Percentiles rank a stretch among this genome's conserved stretches.
Conservation (phyloP, 257 asterid genomes). For the Ehretia macrophylla region DNA sequence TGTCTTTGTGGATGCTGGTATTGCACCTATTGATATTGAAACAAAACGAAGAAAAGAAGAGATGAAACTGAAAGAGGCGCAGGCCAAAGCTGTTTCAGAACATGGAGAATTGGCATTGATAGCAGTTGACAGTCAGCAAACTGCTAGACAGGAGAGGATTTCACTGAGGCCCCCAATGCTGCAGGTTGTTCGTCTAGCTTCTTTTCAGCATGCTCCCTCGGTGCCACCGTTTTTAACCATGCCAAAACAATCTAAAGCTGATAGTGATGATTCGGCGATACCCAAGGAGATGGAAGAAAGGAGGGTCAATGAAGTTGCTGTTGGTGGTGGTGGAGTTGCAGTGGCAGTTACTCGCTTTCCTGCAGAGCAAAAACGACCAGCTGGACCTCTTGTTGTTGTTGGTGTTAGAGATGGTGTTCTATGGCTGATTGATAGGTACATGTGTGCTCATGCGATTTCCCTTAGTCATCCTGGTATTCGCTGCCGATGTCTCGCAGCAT, state of each 20-base stretch:
- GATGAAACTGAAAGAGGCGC: conserved; percentile 61
- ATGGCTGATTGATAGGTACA: conserved; percentile 90
- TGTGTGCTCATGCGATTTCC: conserved; percentile 96
- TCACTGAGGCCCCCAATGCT: conserved; percentile 87
- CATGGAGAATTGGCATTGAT: conserved; percentile 93
- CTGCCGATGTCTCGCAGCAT: conserved; percentile 97
- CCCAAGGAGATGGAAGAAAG: conserved; percentile 70
- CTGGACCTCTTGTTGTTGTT: conserved; percentile 86
- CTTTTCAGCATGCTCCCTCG: conserved; percentile 93
- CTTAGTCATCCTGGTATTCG: conserved; percentile 97
- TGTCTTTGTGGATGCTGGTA: conserved; percentile 95
- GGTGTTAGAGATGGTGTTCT: conserved; percentile 98
- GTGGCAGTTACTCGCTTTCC: conserved; percentile 98
- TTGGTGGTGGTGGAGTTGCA: conserved; percentile 96
- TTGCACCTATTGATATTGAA: conserved; percentile 78
- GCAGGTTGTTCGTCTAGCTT: conserved; percentile 91
- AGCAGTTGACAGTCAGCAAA: conserved; percentile 68
- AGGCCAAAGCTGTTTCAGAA: conserved; percentile 72
- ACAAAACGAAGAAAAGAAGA: conserved; percentile 78
- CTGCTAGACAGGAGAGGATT: conserved; percentile 65
- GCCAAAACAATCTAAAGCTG: conserved; percentile 78
- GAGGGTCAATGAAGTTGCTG: conserved; percentile 78
- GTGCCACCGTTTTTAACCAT: conserved; percentile 86
- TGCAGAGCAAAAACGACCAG: conserved; percentile 90
- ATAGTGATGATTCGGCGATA: conserved; percentile 54